Conservation (phyloP, 192 early-diverging fungal genomes). For the Coemansia asiatica region DNA sequence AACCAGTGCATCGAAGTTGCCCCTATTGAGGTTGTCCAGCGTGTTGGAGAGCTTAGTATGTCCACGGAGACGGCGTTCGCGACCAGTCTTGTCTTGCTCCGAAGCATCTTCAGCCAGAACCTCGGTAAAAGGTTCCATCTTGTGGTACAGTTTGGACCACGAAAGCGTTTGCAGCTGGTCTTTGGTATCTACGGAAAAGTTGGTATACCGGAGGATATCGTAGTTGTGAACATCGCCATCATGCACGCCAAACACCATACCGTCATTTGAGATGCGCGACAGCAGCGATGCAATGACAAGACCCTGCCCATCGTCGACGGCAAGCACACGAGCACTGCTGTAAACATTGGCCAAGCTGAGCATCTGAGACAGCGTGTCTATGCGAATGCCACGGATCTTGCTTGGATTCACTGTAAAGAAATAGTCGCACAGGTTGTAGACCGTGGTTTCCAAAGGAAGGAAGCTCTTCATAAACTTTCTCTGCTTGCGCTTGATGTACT, state of each 20-base stretch:
- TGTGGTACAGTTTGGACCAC: constrained; percentile 67
- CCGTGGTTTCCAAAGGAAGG: constrained; percentile 71
- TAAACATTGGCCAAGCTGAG: constrained; percentile 82
- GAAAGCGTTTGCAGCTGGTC: constrained; percentile 65
- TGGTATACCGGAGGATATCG: constrained; percentile 76
- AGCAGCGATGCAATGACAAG: constrained; percentile 77
- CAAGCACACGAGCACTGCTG: constrained; percentile 65
- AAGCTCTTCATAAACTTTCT: constrained; percentile 86
- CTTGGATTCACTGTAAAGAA: constrained; percentile 75
- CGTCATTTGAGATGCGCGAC: constrained; percentile 71
- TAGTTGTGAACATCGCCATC: constrained; percentile 73
- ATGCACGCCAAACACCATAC: constrained; percentile 69
- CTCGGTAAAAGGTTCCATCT: constrained; percentile 59
- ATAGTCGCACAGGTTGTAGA: constrained; percentile 74
- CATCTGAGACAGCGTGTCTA: constrained; percentile 91
- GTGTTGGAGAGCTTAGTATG: constrained; percentile 56
- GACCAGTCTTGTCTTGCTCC: constrained; percentile 56
- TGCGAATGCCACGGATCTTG: constrained; percentile 73
- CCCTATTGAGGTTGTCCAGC: constrained; percentile 56
- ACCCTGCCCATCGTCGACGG: constrained; percentile 91
- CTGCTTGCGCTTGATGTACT: constrained; percentile 88
- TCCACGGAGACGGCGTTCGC: constrained; percentile 57
- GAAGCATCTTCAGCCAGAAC: constrained; percentile 54
- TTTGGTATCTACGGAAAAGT: constrained; percentile 59
- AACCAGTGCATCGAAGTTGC: constrained; percentile 74